Base-by-base conservation (phyloP, 2,329 filamentous ascomycete genomes). In the Arthroderma sp. region DNA sequence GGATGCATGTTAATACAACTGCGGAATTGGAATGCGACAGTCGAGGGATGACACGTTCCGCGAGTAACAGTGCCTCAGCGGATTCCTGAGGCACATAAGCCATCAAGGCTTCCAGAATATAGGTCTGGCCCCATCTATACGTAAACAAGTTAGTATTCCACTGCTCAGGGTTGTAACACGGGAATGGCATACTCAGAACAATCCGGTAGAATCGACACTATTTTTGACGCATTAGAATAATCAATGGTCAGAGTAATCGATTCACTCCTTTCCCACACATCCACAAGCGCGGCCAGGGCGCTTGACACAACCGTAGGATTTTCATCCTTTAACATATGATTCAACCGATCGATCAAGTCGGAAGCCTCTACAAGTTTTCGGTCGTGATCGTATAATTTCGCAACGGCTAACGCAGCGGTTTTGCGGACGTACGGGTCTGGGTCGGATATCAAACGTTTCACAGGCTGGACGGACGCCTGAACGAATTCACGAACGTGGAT, bases 211-310 rank as follows among this genome's bases (percentile, higher is more conserved):
- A 98, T 96, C 37, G 91, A 87, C 32, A 96, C 87, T 72, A 98
- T 91, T 68, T 98, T 98, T 42, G 89, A 96, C 28, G 91, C 91
- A 66, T 94, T 98, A 50, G 80, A 79, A 61, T 98, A 96, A 66
- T 98, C 91, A 56, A 98, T 95, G 3, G 91, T 96, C 51, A 98
- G 78, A 62, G 94, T 95, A 65, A 98, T 98, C 47, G 84, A 86
- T 64, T 96, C 89, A 61, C 88, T 96, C 47, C 89, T 77, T 63
- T 96, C 91, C 91, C 91, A 98, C 41, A 98, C 96, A 64, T 98
- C 91, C 78, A 94, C 91, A 57, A 98, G 64, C 32, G 84, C 75
- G 28, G 91, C 89, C 50, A 98, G 67, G 5, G 93, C 88, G 60
- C 88, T 95, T 7, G 91, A 89, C 22, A 98, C 89, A 2, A 98